Evolutionary conservation across 129 eudicot species (phyloP).

Genomic region (Centaurea solstitialis): DNA sequence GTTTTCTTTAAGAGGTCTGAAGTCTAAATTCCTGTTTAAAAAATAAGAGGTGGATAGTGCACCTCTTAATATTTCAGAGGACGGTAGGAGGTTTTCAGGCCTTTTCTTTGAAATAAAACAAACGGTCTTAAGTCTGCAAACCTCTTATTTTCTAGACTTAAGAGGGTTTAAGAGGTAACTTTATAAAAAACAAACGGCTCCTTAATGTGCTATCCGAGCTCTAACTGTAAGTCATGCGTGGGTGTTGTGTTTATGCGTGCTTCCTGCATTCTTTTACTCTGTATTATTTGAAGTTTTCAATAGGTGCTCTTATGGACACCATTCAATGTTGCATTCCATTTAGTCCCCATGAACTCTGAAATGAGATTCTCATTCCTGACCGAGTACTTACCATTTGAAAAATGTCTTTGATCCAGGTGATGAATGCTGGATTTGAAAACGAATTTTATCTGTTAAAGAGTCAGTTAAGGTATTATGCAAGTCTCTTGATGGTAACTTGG

Average conservation of each 20-base stretch:
- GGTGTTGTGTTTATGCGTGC: not conserved
- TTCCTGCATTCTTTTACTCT: not conserved
- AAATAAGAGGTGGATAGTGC: no score
- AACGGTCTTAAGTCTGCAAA: no score
- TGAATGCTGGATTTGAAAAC: constrained; percentile 94
- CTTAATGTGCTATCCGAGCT: not conserved
- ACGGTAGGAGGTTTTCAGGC: no score
- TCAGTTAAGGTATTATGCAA: constrained; percentile 45
- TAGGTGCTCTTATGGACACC: not conserved
- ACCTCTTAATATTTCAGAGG: no score
- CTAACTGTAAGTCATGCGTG: not conserved
- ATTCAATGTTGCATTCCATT: not conserved
- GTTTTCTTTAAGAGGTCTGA: no score
- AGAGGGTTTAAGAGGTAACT: no score
- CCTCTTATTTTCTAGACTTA: no score
- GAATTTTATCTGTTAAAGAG: constrained; percentile 84
- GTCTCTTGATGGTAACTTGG: constrained; percentile 16
- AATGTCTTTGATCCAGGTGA: constrained; percentile 53
- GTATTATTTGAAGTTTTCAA: not conserved
- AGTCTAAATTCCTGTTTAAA: no score
- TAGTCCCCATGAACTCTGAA: constrained; percentile 5
- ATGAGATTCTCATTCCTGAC: constrained; percentile 14
- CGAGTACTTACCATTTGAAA: not conserved
- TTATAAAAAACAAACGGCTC: no score
- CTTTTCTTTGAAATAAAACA: no score